Percentiles rank a stretch among this genome's conserved stretches.
Evolutionary conservation across 331 rosid genomes (phyloP).

Genomic region (Telfairia occidentalis): DNA sequence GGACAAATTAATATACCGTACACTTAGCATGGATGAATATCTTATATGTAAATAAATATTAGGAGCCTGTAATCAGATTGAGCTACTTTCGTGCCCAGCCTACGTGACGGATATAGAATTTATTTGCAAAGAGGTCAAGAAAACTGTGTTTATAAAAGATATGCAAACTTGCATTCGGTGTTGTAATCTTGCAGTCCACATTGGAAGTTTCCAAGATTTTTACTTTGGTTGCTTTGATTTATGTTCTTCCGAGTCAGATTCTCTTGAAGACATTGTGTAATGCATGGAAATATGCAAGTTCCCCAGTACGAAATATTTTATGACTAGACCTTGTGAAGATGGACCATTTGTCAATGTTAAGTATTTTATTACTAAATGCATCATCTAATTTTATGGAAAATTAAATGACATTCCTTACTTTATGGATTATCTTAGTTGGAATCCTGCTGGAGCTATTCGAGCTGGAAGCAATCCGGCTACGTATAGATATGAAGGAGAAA

Average conservation of each 20-base stretch:
- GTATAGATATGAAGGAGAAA: slow-evolving; percentile 54
- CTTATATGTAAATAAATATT: neutral
- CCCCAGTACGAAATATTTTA: neutral
- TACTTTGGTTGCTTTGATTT: neutral
- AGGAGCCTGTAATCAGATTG: neutral
- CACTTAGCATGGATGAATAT: neutral
- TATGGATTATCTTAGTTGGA: slow-evolving; percentile 61
- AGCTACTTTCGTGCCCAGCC: neutral
- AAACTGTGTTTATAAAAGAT: neutral
- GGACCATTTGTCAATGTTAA: neutral
- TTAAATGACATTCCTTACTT: slow-evolving; percentile 14
- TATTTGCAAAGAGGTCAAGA: neutral
- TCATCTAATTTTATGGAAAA: slow-evolving; percentile 6
- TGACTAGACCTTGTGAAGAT: neutral
- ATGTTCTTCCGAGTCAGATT: neutral
- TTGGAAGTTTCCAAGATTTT: neutral
- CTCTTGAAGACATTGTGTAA: neutral
- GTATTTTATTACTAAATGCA: neutral
- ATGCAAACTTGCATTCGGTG: neutral
- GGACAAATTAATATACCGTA: neutral
- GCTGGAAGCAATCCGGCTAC: slow-evolving; percentile 82
- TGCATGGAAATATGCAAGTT: neutral
- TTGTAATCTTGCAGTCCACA: neutral
- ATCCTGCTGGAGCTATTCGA: slow-evolving; percentile 87
- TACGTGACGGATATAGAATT: neutral